These are phyloP conservation scores for Barnettozyma vustinii DNA, from an alignment of 805 yeast genomes.

Conservation along the genomic window DNA sequence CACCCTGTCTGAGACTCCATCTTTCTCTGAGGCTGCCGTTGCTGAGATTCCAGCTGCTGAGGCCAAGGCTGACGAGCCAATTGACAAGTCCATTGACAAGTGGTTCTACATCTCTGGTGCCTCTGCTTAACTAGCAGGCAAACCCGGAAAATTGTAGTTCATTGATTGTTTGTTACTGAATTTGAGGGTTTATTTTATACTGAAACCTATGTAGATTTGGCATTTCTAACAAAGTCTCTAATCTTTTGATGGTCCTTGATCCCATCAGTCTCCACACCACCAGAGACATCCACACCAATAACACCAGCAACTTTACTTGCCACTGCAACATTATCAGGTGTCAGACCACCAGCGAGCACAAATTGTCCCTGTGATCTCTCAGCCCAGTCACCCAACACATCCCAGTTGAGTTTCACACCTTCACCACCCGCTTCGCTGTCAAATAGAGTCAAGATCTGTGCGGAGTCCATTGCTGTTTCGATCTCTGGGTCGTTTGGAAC, in stretches of 20 bases:
- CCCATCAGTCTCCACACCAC: slow-evolving; percentile 87
- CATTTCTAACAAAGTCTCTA: slow-evolving; percentile 48
- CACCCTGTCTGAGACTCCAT: slow-evolving; percentile 53
- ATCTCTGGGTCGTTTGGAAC: slow-evolving; percentile 51
- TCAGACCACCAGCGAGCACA: slow-evolving; percentile 87
- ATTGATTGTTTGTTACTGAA: neutral
- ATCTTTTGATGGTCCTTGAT: slow-evolving; percentile 66
- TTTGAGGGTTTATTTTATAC: neutral
- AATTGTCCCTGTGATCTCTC: slow-evolving; percentile 29
- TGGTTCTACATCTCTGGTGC: slow-evolving; percentile 97
- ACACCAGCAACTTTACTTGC: slow-evolving; percentile 53
- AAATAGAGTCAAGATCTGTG: slow-evolving; percentile 55
- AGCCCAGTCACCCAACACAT: slow-evolving; percentile 36
- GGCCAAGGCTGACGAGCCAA: slow-evolving; percentile 81
- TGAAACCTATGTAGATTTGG: slow-evolving; percentile 24
- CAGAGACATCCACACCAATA: slow-evolving; percentile 90
- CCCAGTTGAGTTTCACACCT: slow-evolving; percentile 80
- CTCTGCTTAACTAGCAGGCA: slow-evolving; percentile 32
- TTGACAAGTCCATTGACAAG: slow-evolving; percentile 93
- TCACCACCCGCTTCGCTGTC: slow-evolving; percentile 94
- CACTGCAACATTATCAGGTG: slow-evolving; percentile 58
- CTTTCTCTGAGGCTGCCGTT: slow-evolving; percentile 43
- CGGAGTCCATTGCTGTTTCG: slow-evolving; percentile 23
- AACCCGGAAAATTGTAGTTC: slow-evolving; percentile 1
- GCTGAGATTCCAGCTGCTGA: slow-evolving; percentile 63